Evolutionary conservation across 2,329 filamentous ascomycete species (phyloP).

Genomic region (Biscogniauxia mediterranea): DNA sequence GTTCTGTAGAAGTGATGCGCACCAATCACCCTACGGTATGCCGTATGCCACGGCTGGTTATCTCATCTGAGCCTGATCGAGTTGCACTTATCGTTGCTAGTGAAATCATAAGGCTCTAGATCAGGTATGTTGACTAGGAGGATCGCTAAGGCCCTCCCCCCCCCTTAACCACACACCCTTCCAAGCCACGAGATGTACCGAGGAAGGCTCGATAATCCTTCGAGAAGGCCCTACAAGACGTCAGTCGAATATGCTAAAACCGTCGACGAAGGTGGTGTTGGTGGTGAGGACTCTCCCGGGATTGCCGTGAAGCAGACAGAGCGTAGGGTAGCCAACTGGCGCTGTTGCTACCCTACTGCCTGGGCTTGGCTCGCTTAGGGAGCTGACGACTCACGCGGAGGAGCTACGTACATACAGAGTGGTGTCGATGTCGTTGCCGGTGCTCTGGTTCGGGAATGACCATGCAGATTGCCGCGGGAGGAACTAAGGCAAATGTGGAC

Average conservation of each 20-base stretch:
- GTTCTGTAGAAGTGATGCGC: neutral
- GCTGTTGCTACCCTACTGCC: neutral
- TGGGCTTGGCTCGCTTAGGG: neutral
- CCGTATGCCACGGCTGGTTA: neutral
- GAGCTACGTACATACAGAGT: neutral
- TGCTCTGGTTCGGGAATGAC: neutral
- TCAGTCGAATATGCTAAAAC: neutral
- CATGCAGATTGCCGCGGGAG: neutral
- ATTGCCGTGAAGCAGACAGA: neutral
- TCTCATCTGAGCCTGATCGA: neutral
- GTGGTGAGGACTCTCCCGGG: no score
- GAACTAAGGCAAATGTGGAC: neutral
- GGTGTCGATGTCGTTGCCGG: neutral
- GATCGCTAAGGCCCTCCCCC: neutral
- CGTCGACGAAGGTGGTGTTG: neutral
- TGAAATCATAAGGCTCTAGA: neutral
- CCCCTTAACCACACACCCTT: neutral
- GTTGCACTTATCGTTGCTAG: neutral
- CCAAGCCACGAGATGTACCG: neutral
- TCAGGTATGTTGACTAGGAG: neutral
- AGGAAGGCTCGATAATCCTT: neutral
- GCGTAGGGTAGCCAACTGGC: neutral
- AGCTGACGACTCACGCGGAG: neutral
- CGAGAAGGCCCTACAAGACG: neutral
- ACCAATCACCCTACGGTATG: neutral